A percentile compares a stretch with the other conserved stretches of the same genome.
Conservation (phyloP, 148 eudicot species). For the Chenopodium formosanum region DNA sequence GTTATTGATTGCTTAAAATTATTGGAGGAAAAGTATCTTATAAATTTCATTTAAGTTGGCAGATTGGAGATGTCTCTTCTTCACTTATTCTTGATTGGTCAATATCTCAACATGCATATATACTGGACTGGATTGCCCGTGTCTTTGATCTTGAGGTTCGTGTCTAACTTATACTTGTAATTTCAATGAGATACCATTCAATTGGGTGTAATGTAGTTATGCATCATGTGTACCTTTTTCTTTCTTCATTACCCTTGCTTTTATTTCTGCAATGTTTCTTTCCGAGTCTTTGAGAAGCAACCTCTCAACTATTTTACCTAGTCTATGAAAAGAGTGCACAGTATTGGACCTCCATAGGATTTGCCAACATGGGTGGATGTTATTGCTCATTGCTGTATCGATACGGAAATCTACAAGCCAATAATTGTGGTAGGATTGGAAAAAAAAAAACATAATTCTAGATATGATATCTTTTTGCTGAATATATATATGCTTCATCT, state of each 20-base stretch:
- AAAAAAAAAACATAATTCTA: not conserved
- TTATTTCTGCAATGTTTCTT: not conserved
- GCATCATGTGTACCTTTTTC: not conserved
- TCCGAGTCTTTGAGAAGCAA: not conserved
- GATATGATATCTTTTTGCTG: not conserved
- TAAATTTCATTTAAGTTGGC: slow-evolving; percentile 27
- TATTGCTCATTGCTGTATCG: not conserved
- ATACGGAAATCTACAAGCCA: not conserved
- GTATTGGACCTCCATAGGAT: not conserved
- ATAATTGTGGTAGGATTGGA: too few species aligned
- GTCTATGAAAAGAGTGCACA: too few species aligned
- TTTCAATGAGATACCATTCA: not conserved
- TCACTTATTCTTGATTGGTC: slow-evolving; percentile 92
- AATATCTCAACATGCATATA: slow-evolving; percentile 68
- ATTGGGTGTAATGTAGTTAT: not conserved
- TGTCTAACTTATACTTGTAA: not conserved
- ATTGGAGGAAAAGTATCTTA: not conserved
- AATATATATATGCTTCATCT: not conserved
- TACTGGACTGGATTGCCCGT: slow-evolving; percentile 88
- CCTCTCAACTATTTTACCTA: not conserved
- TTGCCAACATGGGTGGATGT: not conserved
- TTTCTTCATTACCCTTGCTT: not conserved
- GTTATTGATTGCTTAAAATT: not conserved
- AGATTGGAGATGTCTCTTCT: slow-evolving; percentile 66
- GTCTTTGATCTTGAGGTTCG: slow-evolving; percentile 86